Base-by-base conservation (phyloP, 192 early-diverging fungal genomes). In the Glomus cerebriforme region DNA sequence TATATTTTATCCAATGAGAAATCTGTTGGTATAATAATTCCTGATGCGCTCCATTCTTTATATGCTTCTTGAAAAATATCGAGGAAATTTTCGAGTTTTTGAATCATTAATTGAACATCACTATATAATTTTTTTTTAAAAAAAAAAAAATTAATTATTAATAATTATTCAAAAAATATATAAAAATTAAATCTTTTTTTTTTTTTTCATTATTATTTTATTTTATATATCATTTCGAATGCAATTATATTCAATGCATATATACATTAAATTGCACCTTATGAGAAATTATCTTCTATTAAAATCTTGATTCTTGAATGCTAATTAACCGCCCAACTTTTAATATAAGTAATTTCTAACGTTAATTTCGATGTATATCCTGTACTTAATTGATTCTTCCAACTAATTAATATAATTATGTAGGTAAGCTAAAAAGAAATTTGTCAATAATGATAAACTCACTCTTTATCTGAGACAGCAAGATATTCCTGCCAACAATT, bases 51-150 rank as follows among this genome's bases (percentile, higher is more conserved):
- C 77, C 78, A 79, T 65, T 83, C 82, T 22, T 58, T 63, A 59
- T 83, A 83, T 0, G 82, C 79, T 62, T 83, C 82, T 54, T 83
- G 79, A n/a, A 83, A 83, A 7, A 80, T 83, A 32, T 81, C 82
- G 72, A 83, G 76, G 58, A 83, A 83, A 15, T 65, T 34, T 26
- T 66, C 75, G 54, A 83, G 72, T 59, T 69, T 83, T 32, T 81
- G 82, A n/a, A 80, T 77, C 13, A 76, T 62, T n/a, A 59, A 72
- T 47, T 78, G 75, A 19, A 83, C 77, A 78, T 83, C 82, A 64
- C 75, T 73, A 68, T 60, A 62, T 37, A 32, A 35, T 17, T 32
- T 22, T n/a, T n/a, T n/a, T n/a, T n/a, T n/a, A n/a, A 67, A 67
- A 24, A 7, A 67, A 10, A 43, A 43, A 43, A 43, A 43, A 43